Percentiles rank a stretch among this genome's conserved stretches.
These are phyloP conservation scores for Globisporangium canariense DNA, from an alignment of 352 stramenopile species.

Conservation along the genomic window DNA sequence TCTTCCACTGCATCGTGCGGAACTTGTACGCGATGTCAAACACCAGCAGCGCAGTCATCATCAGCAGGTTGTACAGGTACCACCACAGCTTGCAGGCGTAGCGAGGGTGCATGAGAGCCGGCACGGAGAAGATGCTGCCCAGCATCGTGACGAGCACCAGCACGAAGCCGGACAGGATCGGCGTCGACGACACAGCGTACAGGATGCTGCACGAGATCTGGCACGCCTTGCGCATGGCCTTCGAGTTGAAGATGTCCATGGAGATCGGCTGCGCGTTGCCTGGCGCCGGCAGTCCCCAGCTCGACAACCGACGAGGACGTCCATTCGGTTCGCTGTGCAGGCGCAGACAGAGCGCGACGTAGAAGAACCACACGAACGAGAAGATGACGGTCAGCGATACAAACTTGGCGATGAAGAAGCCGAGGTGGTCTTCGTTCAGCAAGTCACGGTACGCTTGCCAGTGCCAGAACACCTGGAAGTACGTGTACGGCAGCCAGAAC, in stretches of 20 bases:
- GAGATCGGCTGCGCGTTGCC: constrained; percentile 47
- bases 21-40: constrained; percentile 68
- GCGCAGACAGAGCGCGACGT: constrained; percentile 64
- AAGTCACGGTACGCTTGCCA: constrained; percentile 62
- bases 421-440: constrained; percentile 60
- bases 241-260: constrained; percentile 73
- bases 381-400: constrained; percentile 62
- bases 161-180: constrained; percentile 56
- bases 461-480: constrained; percentile 85
- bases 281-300: constrained; percentile 49
- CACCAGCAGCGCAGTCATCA: constrained; percentile 61
- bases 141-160: constrained; percentile 48
- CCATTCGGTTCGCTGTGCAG: constrained; percentile 65
- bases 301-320: constrained; percentile 55
- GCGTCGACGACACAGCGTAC: constrained; percentile 65
- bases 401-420: constrained; percentile 56
- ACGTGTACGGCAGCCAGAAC: constrained; percentile 79
- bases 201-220: constrained; percentile 74
- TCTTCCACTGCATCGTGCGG: constrained; percentile 63
- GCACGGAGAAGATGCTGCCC: constrained; percentile 50
- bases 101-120: constrained; percentile 62
- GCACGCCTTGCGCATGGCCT: constrained; percentile 62
- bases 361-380: constrained; percentile 57
- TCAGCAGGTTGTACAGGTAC: constrained; percentile 53
- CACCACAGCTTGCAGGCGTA: constrained; percentile 68